These are phyloP conservation scores for Ricinus communis DNA, from an alignment of 345 rosid species.

Conservation along the genomic window DNA sequence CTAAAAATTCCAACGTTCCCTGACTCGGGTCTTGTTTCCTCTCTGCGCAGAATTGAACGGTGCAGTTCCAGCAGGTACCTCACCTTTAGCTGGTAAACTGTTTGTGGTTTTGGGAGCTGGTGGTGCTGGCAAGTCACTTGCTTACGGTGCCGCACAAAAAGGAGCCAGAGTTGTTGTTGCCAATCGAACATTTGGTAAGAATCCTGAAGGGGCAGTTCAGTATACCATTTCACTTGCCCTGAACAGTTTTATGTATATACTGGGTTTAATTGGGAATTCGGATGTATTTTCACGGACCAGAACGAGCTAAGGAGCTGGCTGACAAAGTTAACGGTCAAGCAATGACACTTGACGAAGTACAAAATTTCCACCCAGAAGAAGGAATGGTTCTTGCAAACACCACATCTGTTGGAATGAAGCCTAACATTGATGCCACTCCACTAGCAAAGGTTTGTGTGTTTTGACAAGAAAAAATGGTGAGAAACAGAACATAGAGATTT, in stretches of 20 bases:
- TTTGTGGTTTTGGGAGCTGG: conserved; percentile 69
- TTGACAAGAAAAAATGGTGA: too few species aligned
- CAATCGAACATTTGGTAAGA: conserved; percentile 50
- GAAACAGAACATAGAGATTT: too few species aligned
- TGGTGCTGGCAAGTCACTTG: conserved; percentile 66
- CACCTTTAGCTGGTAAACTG: conserved; percentile 54
- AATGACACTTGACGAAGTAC: conserved; percentile 42
- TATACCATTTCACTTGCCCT: too few species aligned
- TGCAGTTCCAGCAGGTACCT: conserved; percentile 22
- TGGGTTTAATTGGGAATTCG: neutral
- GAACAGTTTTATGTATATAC: too few species aligned
- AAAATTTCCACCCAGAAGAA: conserved; percentile 56
- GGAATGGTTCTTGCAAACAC: conserved; percentile 65
- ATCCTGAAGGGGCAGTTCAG: too few species aligned
- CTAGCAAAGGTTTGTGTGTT: conserved; percentile 41
- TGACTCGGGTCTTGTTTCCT: neutral
- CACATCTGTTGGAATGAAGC: conserved; percentile 62
- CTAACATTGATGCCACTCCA: conserved; percentile 44
- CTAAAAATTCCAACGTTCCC: neutral
- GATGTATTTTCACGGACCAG: conserved; percentile 7
- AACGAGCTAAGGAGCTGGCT: conserved; percentile 51
- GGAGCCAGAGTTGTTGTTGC: conserved; percentile 65
- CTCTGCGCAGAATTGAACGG: conserved; percentile 39
- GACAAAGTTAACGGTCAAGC: conserved; percentile 52
- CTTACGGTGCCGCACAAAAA: conserved; percentile 54